Evolutionary conservation across 1,139 yeast genomes (phyloP).

Genomic region (Debaryomycetaceae sp.): DNA sequence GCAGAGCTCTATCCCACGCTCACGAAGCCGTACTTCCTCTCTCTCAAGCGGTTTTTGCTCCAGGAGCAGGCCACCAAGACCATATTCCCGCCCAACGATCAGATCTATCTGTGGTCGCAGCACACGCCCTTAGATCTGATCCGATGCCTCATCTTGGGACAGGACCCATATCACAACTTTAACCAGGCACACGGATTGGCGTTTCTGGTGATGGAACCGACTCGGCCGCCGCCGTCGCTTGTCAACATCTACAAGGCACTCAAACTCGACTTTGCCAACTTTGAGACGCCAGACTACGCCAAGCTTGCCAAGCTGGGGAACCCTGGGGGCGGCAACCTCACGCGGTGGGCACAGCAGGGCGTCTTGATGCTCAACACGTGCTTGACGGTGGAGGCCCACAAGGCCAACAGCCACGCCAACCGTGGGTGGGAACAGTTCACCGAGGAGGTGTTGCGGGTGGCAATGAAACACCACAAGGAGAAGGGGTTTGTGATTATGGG

Average conservation of each 20-base stretch:
- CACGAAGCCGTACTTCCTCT: constrained; percentile 81
- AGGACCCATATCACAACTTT: constrained; percentile 91
- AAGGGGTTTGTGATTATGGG: constrained; percentile 73
- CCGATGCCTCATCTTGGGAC: constrained; percentile 83
- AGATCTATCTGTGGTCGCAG: constrained; percentile 92
- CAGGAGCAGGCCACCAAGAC: constrained; percentile 32
- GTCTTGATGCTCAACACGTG: constrained; percentile 85
- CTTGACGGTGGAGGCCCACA: constrained; percentile 88
- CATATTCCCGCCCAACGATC: constrained; percentile 72
- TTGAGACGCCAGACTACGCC: constrained; percentile 48
- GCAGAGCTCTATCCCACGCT: constrained; percentile 63
- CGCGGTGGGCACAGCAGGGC: constrained; percentile 86
- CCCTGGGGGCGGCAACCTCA: constrained; percentile 61
- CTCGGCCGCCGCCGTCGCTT: constrained; percentile 87
- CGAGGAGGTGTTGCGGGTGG: constrained; percentile 53
- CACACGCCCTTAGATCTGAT: constrained; percentile 74
- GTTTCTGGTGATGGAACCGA: constrained; percentile 80
- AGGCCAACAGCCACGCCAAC: constrained; percentile 88
- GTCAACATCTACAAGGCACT: constrained; percentile 82
- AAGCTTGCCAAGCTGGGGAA: constrained; percentile 21
- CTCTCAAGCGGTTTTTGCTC: constrained; percentile 57
- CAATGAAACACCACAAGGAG: constrained; percentile 35
- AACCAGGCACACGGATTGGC: constrained; percentile 98
- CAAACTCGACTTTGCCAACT: constrained; percentile 67
- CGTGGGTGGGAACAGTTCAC: constrained; percentile 95